Percentiles rank a stretch among this genome's conserved stretches.
phyloP scores from a whole-genome alignment of 2,329 filamentous ascomycete genomes.

The Colletotrichum cuscutae region DNA sequence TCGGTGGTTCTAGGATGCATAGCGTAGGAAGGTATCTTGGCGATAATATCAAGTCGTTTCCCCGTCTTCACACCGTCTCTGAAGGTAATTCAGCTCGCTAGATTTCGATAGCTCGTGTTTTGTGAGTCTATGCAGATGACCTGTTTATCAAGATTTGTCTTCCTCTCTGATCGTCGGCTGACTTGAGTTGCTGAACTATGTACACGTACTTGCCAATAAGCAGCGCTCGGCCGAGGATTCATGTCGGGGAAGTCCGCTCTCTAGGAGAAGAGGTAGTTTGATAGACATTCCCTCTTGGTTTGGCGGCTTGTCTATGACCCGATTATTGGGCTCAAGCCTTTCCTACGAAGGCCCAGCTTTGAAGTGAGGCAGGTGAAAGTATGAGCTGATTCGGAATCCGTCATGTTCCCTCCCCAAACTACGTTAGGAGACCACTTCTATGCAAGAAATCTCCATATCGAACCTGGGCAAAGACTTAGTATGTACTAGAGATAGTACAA shows the following conservation, averaged over 20 bases:
- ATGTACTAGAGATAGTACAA: too few relatives aligned
- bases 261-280: neutral
- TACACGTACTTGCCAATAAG: neutral
- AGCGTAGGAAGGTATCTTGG: conserved; percentile 14
- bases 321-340: neutral
- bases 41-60: conserved; percentile 1
- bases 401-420: neutral
- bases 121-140: neutral
- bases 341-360: neutral
- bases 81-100: too few relatives aligned
- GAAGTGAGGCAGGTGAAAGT: neutral
- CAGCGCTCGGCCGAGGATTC: neutral
- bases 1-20: conserved; percentile 17
- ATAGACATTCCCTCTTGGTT: neutral
- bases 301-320: neutral
- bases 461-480: too few relatives aligned
- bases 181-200: neutral
- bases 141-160: neutral
- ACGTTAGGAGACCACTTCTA: too few relatives aligned
- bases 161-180: neutral
- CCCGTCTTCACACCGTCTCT: neutral
- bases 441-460: too few relatives aligned
- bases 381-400: neutral
- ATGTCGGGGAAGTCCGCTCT: neutral
- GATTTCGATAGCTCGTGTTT: neutral